Percentiles rank a stretch among this genome's conserved stretches.
phyloP scores from a whole-genome alignment of 345 rosid species.

The Streptanthus diversifolius region DNA sequence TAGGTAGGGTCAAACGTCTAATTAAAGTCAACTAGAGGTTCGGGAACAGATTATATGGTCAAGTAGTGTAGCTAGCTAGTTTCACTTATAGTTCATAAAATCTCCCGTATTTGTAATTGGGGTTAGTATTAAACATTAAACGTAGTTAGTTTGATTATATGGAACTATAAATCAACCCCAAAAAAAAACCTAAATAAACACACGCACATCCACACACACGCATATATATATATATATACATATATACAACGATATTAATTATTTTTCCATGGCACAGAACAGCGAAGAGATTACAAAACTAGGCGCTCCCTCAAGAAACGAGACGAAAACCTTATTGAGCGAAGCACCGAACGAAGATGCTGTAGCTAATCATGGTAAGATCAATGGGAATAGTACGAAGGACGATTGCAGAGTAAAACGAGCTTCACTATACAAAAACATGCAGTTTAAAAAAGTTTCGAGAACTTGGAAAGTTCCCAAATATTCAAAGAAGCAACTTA shows the following conservation, averaged over 20 bases:
- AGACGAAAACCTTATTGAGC: background rate
- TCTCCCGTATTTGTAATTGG: background rate
- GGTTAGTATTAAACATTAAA: background rate
- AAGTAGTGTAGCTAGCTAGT: background rate
- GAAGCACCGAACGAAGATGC: conserved; percentile 11
- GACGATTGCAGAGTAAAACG: conserved; percentile 13
- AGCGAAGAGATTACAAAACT: conserved; percentile 5
- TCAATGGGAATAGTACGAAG: conserved; percentile 4
- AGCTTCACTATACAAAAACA: conserved; percentile 17
- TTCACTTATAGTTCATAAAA: background rate
- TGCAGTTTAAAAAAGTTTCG: conserved; percentile 31
- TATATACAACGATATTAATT: conserved; percentile 10
- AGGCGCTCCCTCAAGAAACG: background rate
- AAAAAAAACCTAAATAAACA: background rate
- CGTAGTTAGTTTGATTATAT: background rate
- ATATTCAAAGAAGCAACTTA: conserved; percentile 35
- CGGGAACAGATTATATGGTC: background rate
- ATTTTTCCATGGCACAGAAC: conserved; percentile 6
- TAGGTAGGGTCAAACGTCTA: background rate
- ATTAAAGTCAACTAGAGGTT: background rate
- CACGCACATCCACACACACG: no score
- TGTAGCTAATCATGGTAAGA: conserved; percentile 1
- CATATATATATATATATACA: no score
- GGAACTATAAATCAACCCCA: no score
- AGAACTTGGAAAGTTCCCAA: conserved; percentile 57